phyloP scores from a whole-genome alignment of 2,329 filamentous ascomycete species.

The Hymenoscyphus occultus region DNA sequence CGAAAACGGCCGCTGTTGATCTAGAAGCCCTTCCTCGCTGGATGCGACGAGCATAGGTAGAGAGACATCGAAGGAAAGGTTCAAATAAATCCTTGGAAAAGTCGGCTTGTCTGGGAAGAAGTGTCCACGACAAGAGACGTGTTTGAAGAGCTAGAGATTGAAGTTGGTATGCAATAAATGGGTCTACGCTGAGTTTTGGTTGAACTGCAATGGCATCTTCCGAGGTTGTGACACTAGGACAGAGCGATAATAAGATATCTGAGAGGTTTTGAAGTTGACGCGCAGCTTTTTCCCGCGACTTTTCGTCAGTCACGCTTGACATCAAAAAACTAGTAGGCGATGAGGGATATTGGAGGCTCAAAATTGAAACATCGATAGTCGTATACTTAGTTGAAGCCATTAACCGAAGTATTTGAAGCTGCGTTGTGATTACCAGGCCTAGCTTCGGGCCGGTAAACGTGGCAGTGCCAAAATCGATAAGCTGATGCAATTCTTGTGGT shows the following conservation, averaged over 20 bases:
- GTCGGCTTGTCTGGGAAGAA: slow-evolving; percentile 58
- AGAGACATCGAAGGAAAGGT: slow-evolving; percentile 61
- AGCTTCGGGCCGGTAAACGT: slow-evolving; percentile 46
- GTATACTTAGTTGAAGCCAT: slow-evolving; percentile 60
- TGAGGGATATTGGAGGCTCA: slow-evolving; percentile 50
- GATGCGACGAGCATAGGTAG: slow-evolving; percentile 56
- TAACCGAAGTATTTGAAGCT: slow-evolving; percentile 63
- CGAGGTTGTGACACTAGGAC: slow-evolving; percentile 62
- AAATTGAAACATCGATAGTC: slow-evolving; percentile 53
- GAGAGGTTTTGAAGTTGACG: slow-evolving; percentile 66
- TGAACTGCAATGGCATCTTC: slow-evolving; percentile 58
- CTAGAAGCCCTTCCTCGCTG: slow-evolving; percentile 21
- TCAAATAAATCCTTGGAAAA: slow-evolving; percentile 62
- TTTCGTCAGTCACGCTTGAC: slow-evolving; percentile 39
- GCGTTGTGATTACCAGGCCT: slow-evolving; percentile 57
- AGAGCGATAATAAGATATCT: slow-evolving; percentile 61
- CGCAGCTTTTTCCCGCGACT: slow-evolving; percentile 55
- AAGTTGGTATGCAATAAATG: slow-evolving; percentile 57
- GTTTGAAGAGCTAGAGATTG: slow-evolving; percentile 61
- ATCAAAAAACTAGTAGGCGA: slow-evolving; percentile 59
- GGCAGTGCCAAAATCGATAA: slow-evolving; percentile 58
- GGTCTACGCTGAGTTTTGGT: slow-evolving; percentile 52
- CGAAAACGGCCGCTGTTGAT: slow-evolving; percentile 21
- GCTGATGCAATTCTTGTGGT: slow-evolving; percentile 50
- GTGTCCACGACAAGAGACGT: slow-evolving; percentile 63